phyloP scores from a whole-genome alignment of 345 rosid species.

The Rhodomyrtus tomentosa region DNA sequence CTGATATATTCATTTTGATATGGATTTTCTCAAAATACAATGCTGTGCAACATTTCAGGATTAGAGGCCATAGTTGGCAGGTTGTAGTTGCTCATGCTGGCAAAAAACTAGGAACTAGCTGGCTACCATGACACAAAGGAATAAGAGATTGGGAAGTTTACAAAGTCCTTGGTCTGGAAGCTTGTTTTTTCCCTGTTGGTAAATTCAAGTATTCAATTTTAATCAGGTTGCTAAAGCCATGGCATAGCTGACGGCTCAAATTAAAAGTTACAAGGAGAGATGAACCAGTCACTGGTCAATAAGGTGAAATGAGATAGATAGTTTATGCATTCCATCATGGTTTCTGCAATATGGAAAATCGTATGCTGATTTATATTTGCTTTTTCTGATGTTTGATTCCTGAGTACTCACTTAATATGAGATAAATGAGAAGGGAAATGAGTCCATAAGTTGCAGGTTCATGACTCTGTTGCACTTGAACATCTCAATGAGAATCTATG shows the following conservation, averaged over 20 bases:
- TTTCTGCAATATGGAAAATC: background rate
- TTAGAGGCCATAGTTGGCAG: background rate
- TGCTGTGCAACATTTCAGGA: background rate
- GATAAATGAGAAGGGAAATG: background rate
- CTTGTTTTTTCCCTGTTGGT: background rate
- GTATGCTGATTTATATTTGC: background rate
- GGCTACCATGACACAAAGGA: background rate
- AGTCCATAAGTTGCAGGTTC: background rate
- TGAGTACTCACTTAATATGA: background rate
- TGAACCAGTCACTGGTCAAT: background rate
- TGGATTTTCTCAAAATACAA: background rate
- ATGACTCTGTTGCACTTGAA: background rate
- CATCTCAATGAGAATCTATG: background rate
- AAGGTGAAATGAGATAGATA: background rate
- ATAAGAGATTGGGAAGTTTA: background rate
- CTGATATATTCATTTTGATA: background rate
- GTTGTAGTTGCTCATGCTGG: background rate
- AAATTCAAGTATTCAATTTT: background rate
- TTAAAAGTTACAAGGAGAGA: background rate
- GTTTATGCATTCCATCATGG: background rate
- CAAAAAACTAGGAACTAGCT: background rate
- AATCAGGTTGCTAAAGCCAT: background rate
- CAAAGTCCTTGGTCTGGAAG: background rate
- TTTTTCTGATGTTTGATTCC: background rate
- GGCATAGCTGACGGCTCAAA: background rate